phyloP scores from a whole-genome alignment of 768 basidiomycete genomes.

The Tremella fuciformis region DNA sequence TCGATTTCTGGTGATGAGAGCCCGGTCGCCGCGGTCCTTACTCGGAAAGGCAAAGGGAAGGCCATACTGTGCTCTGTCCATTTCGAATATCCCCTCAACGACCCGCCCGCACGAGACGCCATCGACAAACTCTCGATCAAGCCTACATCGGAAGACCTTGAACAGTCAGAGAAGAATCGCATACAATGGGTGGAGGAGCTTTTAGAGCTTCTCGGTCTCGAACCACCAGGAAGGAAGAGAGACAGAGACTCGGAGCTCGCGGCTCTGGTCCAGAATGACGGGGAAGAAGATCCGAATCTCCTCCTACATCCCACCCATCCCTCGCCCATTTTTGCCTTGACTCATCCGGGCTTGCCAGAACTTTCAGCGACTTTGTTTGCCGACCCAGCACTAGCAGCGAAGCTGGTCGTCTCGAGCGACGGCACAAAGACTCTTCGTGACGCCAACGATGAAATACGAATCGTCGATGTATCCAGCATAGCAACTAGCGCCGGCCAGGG shows the following conservation, averaged over 20 bases:
- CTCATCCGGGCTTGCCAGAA: slow-evolving; percentile 54
- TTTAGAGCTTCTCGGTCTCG: slow-evolving; percentile 53
- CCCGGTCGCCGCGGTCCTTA: slow-evolving; percentile 53
- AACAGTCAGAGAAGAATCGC: slow-evolving; percentile 44
- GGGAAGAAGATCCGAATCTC: slow-evolving; percentile 33
- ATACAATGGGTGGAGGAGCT: slow-evolving; percentile 52
- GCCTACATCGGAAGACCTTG: slow-evolving; percentile 25
- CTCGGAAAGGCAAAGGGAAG: slow-evolving; percentile 56
- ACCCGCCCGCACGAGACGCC: slow-evolving; percentile 39
- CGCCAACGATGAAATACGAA: slow-evolving; percentile 60
- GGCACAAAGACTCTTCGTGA: slow-evolving; percentile 58
- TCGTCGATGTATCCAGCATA: background rate
- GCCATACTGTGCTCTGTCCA: slow-evolving; percentile 62
- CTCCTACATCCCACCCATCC: slow-evolving; percentile 53
- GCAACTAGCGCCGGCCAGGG: slow-evolving; percentile 5
- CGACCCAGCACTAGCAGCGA: slow-evolving; percentile 36
- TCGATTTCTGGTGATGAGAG: slow-evolving; percentile 14
- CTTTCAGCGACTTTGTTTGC: slow-evolving; percentile 51
- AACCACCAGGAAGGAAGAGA: slow-evolving; percentile 55
- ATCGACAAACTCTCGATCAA: slow-evolving; percentile 26
- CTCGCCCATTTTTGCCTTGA: slow-evolving; percentile 64
- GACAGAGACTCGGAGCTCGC: slow-evolving; percentile 1
- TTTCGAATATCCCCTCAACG: slow-evolving; percentile 59
- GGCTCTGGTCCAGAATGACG: slow-evolving; percentile 8
- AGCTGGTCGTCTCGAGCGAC: slow-evolving; percentile 5